Base-by-base conservation (phyloP, 1,139 yeast genomes). In the Debaryomyces coudertii region DNA sequence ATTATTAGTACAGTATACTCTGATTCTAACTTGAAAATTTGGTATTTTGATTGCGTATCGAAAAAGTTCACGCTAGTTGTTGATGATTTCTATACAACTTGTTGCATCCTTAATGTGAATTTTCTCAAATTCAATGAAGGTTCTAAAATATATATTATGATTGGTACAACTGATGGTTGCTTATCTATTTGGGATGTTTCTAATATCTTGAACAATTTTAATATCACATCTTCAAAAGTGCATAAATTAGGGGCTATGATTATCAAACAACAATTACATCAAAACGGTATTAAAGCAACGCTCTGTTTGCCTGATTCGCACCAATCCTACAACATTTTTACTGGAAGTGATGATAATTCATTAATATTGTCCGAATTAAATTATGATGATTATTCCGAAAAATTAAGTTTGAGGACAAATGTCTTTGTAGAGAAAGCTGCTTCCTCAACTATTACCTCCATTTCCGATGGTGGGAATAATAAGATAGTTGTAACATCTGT, bases 261-360 rank as follows among this genome's bases (percentile, higher is more conserved):
- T 2, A 59, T 77, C 41, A 70, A 76, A 35, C 76, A 82, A 44
- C 80, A 71, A 47, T 68, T 88, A 9, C 98, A 93, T 58, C 96
- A 90, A 62, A 90, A 93, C 29, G 90, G 97, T 35, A 78, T 92
- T 45, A 87, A 90, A 53, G 80, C 85, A 0, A 53, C 83, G 8
- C 50, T 56, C 16, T 29, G 27, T 12, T 20, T 24, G 7, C 42
- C 55, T 1, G 47, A 66, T n/a, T 49, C 49, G 2, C 18, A 47
- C 2, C 49, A 50, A 0, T 53, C 58, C 2, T 72, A 70, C 45
- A 53, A 49, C 5, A 61, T 84, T 11, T 63, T 83, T 4, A 82
- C 96, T 1, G 97, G 97, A 16, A 98, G 99, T 46, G 99, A 93
- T 62, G 99, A 93, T 57, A 92, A 92, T 65, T 85, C 90, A 0